phyloP scores from a whole-genome alignment of 306 rosid genomes.

The Oemleria cerasiformis region DNA sequence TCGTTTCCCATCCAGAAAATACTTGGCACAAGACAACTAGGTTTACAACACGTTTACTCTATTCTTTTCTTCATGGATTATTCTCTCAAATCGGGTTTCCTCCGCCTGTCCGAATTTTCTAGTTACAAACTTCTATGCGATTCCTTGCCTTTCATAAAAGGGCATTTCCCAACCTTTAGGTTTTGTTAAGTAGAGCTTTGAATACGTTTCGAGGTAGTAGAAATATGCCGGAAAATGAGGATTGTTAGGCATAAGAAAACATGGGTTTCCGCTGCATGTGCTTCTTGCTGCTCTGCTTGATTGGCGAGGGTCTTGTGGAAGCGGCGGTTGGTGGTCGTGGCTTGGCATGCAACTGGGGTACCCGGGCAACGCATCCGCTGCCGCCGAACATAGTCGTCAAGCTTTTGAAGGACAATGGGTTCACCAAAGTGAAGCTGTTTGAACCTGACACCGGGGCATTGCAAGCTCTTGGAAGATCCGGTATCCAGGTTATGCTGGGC shows the following conservation, averaged over 20 bases:
- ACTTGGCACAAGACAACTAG: conserved; percentile 15
- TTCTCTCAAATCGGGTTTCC: conserved; percentile 35
- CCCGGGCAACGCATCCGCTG: conserved; percentile 67
- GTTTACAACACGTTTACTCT: conserved; percentile 32
- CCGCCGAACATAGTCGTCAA: conserved; percentile 56
- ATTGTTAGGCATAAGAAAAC: conserved; percentile 7
- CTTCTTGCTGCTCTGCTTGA: conserved; percentile 43
- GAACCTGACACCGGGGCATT: conserved; percentile 82
- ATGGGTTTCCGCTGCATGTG: conserved; percentile 48
- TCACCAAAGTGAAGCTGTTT: conserved; percentile 76
- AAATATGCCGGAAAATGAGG: not conserved
- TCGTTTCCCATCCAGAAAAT: conserved; percentile 1
- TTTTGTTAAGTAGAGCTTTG: conserved; percentile 20
- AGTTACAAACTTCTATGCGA: conserved; percentile 35
- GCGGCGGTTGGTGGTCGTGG: conserved; percentile 71
- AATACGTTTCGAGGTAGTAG: conserved; percentile 18
- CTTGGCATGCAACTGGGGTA: conserved; percentile 84
- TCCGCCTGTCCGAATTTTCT: conserved; percentile 49
- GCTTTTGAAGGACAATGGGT: conserved; percentile 82
- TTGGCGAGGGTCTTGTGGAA: conserved; percentile 35
- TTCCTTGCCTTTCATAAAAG: conserved; percentile 67
- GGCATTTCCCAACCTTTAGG: conserved; percentile 10
- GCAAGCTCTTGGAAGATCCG: conserved; percentile 71
- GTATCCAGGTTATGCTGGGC: conserved; percentile 83
- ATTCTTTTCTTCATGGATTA: conserved; percentile 58